These are phyloP conservation scores for Pulicaria dysenterica DNA, from an alignment of 129 eudicot genomes.

Conservation along the genomic window DNA sequence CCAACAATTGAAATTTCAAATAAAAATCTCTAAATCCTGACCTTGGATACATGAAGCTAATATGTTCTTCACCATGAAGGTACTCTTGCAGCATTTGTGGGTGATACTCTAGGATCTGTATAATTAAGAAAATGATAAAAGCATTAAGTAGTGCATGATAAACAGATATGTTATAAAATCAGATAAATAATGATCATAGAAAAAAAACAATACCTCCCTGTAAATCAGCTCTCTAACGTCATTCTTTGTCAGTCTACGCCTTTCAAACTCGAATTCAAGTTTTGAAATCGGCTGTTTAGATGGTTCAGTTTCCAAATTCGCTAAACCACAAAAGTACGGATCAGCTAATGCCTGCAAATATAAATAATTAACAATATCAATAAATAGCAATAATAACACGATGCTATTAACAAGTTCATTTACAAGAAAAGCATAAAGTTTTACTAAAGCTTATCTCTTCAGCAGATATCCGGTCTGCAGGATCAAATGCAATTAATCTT, in stretches of 20 bases:
- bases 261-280: constrained; percentile 91
- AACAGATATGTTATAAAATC: background rate
- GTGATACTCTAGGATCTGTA: constrained; percentile 94
- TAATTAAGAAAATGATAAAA: constrained; percentile 43
- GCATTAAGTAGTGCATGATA: constrained; percentile 33
- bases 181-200: background rate
- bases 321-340: constrained; percentile 76
- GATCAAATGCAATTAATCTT: constrained; percentile 87
- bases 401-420: background rate
- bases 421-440: constrained; percentile 27
- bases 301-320: constrained; percentile 83
- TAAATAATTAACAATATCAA: constrained; percentile 33
- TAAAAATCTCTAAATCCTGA: constrained; percentile 12
- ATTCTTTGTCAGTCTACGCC: constrained; percentile 71
- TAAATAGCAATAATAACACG: constrained; percentile 16
- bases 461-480: constrained; percentile 79
- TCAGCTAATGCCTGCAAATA: constrained; percentile 74
- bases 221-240: constrained; percentile 87
- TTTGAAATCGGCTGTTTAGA: constrained; percentile 79
- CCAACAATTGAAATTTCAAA: background rate
- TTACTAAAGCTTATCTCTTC: constrained; percentile 67
- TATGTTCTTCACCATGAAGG: constrained; percentile 80
- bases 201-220: constrained; percentile 67
- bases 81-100: constrained; percentile 98
- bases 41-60: constrained; percentile 96